A percentile compares a stretch with the other conserved stretches of the same genome.
Evolutionary conservation across 169 alveolate species (phyloP).

Genomic region (Eimeria acervulina): DNA sequence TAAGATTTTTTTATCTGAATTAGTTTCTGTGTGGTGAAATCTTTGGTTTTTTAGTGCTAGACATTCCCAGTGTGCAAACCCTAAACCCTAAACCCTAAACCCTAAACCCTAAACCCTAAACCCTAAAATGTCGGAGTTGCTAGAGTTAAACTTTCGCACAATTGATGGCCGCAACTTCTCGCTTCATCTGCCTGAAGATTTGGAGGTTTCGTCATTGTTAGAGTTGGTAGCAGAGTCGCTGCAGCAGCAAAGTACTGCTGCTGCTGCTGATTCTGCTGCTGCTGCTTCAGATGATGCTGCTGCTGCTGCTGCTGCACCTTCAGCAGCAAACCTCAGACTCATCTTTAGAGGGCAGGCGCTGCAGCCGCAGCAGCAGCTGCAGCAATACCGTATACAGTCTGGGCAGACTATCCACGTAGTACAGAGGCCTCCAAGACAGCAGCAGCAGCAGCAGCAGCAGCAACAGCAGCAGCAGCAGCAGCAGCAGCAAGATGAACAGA

Average conservation of each 20-base stretch:
- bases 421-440: slow-evolving; percentile 1
- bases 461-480: slow-evolving; percentile 22
- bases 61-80: background rate
- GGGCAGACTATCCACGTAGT: slow-evolving; percentile 77
- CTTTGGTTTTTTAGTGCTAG: background rate
- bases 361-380: slow-evolving; percentile 26
- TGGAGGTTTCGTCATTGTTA: slow-evolving; percentile 58
- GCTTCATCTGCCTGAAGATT: slow-evolving; percentile 62
- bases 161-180: slow-evolving; percentile 66
- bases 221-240: slow-evolving; percentile 56
- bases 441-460: slow-evolving; percentile 25
- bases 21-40: too few species aligned
- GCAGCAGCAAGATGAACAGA: slow-evolving; percentile 16
- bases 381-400: slow-evolving; percentile 28
- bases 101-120: slow-evolving; percentile 48
- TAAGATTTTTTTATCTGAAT: background rate
- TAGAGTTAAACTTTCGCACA: slow-evolving; percentile 41
- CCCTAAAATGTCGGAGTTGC: slow-evolving; percentile 17
- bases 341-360: too few species aligned
- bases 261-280: background rate
- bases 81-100: slow-evolving; percentile 48
- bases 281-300: background rate
- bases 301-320: too few species aligned
- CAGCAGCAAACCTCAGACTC: too few species aligned
- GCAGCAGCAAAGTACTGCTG: background rate